Evolutionary conservation across 495 filamentous ascomycete species (phyloP), one percentile per base, ranked within the genome.

Genomic region (Apodospora peruviana): DNA sequence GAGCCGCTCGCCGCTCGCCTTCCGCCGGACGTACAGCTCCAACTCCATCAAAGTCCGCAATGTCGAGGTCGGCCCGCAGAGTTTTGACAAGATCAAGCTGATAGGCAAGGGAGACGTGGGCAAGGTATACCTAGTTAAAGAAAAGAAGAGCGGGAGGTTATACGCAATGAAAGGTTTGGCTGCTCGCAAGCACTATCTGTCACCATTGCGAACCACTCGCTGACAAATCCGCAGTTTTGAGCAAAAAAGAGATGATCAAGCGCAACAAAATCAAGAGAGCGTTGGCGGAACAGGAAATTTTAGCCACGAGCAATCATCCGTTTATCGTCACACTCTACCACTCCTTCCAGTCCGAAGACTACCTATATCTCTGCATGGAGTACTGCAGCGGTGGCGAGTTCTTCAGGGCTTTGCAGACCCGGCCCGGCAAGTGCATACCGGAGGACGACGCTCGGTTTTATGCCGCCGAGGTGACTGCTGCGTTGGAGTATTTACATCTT

Each of bases 221-320:
- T 80, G 50, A 78, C 61, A 48, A 54, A 48, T 38, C 32, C 17
- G 19, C 62, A 98, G 93, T 98, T 9, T 58, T 98, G 71, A 97
- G 90, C 77, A 98, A 98, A 72, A 96, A 96, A 76, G 93, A 98
- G 73, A 98, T 98, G 93, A 98, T 98, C 73, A 98, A 98, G 75
- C 85, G 93, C 25, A 98, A 98, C 71, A 98, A 98, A 79, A 98
- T 98, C 76, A 98, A 98, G 76, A 83, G 93, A 56, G 93, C 93
- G 40, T 73, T 98, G 63, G 93, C 93, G 21, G 93, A 98, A 67
- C 93, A 98, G 68, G 93, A 98, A 62, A 98, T 98, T 60, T 71
- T 98, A 38, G 93, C 93, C 17, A 98, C 93, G 4, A 96, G 91
- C 72, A 98, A 98, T 55, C 93, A 98, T 61, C 93, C 93, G 0